Evolutionary conservation across 1,284 basidiomycete species (phyloP).

Genomic region (Cutaneotrichosporon sp.): DNA sequence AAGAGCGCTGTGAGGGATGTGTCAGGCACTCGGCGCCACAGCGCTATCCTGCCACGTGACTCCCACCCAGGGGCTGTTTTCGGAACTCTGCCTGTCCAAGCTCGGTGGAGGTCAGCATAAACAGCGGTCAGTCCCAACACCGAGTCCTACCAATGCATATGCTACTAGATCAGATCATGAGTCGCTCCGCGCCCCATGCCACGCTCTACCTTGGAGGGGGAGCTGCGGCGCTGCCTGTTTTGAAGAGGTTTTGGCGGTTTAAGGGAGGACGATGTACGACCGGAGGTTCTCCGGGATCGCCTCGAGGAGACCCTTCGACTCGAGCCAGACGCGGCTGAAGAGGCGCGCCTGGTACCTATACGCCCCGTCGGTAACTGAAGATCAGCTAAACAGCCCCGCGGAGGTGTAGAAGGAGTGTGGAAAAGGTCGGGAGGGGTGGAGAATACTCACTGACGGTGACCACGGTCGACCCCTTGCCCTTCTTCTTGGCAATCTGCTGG

Average conservation of each 20-base stretch:
- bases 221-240: background rate
- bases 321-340: slow-evolving; percentile 94
- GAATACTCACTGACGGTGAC: slow-evolving; percentile 67
- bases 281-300: slow-evolving; percentile 80
- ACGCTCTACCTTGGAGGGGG: background rate
- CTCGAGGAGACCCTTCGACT: slow-evolving; percentile 73
- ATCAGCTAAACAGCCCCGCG: background rate
- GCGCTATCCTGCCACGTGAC: too few relatives aligned
- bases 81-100: too few relatives aligned
- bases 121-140: background rate
- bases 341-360: slow-evolving; percentile 83
- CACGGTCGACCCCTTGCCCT: slow-evolving; percentile 76
- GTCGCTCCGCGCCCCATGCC: background rate
- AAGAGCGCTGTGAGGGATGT: too few relatives aligned
- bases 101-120: too few relatives aligned
- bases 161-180: background rate
- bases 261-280: slow-evolving; percentile 80
- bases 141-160: slow-evolving; percentile 13
- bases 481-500: slow-evolving; percentile 77
- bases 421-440: too few relatives aligned
- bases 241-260: slow-evolving; percentile 17
- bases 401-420: too few relatives aligned
- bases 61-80: too few relatives aligned
- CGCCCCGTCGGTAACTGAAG: slow-evolving; percentile 6
- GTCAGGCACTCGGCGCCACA: too few relatives aligned